These are phyloP conservation scores for Claviceps quebecensis DNA, from an alignment of 2,329 filamentous ascomycete species.

Conservation along the genomic window DNA sequence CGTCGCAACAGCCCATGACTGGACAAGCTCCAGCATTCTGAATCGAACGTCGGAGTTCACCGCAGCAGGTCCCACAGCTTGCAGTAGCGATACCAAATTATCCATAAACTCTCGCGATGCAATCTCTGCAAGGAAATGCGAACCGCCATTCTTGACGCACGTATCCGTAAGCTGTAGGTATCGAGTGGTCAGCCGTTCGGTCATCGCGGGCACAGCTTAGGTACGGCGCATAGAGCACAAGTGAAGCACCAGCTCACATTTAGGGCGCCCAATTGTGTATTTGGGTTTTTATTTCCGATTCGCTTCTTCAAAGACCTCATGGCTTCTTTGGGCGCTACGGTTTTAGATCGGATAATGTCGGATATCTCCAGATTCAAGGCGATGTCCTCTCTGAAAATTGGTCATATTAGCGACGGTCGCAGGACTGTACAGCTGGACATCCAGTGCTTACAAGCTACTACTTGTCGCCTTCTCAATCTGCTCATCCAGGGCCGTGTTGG, in stretches of 20 bases:
- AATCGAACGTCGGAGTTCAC: constrained; percentile 74
- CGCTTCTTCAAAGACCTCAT: constrained; percentile 92
- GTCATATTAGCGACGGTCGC: constrained; percentile 6
- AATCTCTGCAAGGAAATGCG: constrained; percentile 89
- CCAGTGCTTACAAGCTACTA: constrained; percentile 63
- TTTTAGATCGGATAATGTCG: constrained; percentile 93
- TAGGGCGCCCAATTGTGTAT: constrained; percentile 86
- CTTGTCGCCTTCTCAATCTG: constrained; percentile 92
- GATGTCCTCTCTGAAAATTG: constrained; percentile 65
- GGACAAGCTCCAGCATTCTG: constrained; percentile 88
- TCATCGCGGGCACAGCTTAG: background rate
- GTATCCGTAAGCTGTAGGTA: constrained; percentile 74
- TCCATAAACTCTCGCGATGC: constrained; percentile 98
- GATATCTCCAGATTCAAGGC: constrained; percentile 96
- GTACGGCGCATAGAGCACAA: background rate
- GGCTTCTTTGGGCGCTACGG: constrained; percentile 90
- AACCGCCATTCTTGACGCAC: constrained; percentile 94
- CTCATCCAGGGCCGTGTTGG: constrained; percentile 84
- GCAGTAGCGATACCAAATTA: constrained; percentile 80
- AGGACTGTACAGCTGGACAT: background rate
- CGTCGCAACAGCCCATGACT: constrained; percentile 82
- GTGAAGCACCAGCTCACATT: constrained; percentile 43
- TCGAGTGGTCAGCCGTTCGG: background rate
- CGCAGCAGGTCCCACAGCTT: constrained; percentile 58
- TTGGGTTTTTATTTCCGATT: constrained; percentile 95